phyloP scores from a whole-genome alignment of 2,329 filamentous ascomycete species.

The Diaporthe nobilis region DNA sequence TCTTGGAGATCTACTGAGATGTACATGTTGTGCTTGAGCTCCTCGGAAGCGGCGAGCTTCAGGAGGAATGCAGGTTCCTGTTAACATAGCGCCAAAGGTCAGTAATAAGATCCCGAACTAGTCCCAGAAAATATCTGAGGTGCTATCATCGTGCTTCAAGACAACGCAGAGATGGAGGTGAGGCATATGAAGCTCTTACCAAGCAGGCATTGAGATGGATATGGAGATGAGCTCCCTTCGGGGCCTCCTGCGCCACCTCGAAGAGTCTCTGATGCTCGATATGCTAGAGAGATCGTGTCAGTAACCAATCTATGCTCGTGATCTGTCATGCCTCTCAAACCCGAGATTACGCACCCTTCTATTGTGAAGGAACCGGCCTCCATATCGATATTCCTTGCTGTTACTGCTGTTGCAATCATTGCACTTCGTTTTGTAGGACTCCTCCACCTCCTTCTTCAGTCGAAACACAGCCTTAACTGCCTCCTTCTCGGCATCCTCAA shows the following conservation, averaged over 20 bases:
- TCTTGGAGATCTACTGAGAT: slow-evolving; percentile 70
- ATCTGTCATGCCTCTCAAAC: too few species aligned
- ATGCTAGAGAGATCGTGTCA: neutral
- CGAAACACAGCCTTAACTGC: rapidly evolving
- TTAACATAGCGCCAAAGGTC: neutral
- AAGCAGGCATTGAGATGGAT: slow-evolving; percentile 82
- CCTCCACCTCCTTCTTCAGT: too few species aligned
- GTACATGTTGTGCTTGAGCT: slow-evolving; percentile 72
- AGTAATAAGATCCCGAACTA: neutral
- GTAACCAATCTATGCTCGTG: neutral
- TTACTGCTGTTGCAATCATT: too few species aligned
- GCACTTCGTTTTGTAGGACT: too few species aligned
- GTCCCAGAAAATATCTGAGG: neutral
- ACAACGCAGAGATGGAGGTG: slow-evolving; percentile 66
- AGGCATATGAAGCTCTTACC: neutral
- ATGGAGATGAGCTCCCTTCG: slow-evolving; percentile 81
- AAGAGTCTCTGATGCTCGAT: slow-evolving; percentile 71
- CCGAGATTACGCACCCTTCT: neutral
- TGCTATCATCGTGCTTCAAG: too few species aligned
- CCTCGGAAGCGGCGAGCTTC: slow-evolving; percentile 53
- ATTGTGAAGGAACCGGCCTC: neutral
- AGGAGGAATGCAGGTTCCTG: slow-evolving; percentile 58
- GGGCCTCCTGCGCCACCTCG: slow-evolving; percentile 69
- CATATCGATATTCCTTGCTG: too few species aligned
- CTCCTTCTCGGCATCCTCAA: neutral